Evolutionary conservation across 23 red algal species (phyloP).

Genomic region (Gracilaria domingensis): DNA sequence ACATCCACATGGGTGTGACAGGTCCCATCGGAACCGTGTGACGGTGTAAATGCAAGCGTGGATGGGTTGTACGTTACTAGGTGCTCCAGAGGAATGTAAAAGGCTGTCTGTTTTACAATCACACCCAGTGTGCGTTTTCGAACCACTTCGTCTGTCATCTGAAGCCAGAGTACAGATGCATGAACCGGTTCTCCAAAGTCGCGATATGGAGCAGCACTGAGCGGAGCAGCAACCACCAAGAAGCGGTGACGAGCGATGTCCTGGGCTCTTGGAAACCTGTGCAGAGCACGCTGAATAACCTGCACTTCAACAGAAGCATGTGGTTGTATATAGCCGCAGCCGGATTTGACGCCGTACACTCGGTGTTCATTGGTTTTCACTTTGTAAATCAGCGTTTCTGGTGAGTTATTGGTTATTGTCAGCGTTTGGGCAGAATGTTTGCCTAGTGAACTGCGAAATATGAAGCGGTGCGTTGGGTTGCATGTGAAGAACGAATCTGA

Average conservation of each 20-base stretch:
- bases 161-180: background rate
- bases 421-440: constrained; percentile 4
- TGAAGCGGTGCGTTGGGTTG: background rate
- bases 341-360: background rate
- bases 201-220: background rate
- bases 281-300: background rate
- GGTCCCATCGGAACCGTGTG: background rate
- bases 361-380: constrained; percentile 16
- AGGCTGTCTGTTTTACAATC: background rate
- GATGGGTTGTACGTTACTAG: background rate
- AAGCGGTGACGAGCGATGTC: constrained; percentile 5
- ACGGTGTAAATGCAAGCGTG: background rate
- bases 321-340: background rate
- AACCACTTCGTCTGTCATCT: background rate
- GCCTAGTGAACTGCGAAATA: background rate
- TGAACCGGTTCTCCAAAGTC: background rate
- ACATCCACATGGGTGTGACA: background rate
- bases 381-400: constrained; percentile 7
- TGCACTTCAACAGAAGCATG: background rate
- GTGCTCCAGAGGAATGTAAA: background rate
- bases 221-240: background rate
- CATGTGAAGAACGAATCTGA: background rate
- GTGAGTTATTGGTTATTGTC: background rate
- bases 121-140: background rate
- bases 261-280: background rate